These are phyloP conservation scores for Fallopia convolvulus DNA, from an alignment of 148 eudicot genomes.

Conservation along the genomic window DNA sequence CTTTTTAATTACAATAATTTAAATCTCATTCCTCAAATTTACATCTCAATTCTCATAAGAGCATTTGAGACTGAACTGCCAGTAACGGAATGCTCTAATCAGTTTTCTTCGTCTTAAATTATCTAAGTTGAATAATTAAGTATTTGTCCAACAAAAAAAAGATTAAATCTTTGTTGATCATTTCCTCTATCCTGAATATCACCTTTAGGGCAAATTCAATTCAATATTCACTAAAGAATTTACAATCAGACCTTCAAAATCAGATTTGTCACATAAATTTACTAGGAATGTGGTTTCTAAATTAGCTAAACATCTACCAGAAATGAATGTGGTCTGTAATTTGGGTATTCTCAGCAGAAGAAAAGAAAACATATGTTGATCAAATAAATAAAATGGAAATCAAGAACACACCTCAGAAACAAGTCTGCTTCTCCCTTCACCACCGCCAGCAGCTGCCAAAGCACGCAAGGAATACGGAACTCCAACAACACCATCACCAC, in stretches of 20 bases:
- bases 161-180: neutral
- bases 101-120: neutral
- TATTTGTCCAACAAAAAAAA: neutral
- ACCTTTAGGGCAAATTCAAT: neutral
- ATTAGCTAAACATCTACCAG: neutral
- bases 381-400: neutral
- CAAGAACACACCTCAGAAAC: slow-evolving; percentile 62
- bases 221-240: neutral
- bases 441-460: slow-evolving; percentile 58
- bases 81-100: neutral
- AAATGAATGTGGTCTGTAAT: neutral
- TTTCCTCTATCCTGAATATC: neutral
- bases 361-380: neutral
- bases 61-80: neutral
- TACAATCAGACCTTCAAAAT: neutral
- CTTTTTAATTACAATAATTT: too few relatives aligned
- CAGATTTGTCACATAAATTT: neutral
- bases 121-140: neutral
- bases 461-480: slow-evolving; percentile 46
- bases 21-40: neutral
- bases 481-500: slow-evolving; percentile 46
- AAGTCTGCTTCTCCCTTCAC: slow-evolving; percentile 79
- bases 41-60: neutral
- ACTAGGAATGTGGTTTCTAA: neutral
- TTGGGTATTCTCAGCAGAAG: neutral